Percentiles rank a stretch among this genome's conserved stretches.
Conservation (phyloP, 192 early-diverging fungal genomes). For the Gonapodya sp. region DNA sequence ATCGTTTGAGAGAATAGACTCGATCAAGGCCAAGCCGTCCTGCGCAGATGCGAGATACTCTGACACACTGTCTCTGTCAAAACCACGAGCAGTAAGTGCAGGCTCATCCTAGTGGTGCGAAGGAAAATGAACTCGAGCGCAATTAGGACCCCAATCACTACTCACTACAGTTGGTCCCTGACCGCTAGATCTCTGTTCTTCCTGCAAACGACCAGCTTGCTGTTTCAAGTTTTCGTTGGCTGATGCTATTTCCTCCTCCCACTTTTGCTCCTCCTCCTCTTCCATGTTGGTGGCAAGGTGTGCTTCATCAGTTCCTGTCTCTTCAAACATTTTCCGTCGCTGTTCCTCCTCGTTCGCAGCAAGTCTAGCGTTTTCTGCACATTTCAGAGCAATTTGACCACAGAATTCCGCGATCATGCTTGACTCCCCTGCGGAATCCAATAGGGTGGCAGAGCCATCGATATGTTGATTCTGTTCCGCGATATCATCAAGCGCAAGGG, state of each 20-base stretch:
- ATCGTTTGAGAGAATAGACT: not conserved
- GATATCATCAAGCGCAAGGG: slow-evolving; percentile 48
- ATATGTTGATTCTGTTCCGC: slow-evolving; percentile 9
- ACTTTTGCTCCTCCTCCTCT: not conserved
- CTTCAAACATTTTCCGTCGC: not conserved
- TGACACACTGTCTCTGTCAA: not conserved
- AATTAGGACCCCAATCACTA: too few species aligned
- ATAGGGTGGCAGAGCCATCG: not conserved
- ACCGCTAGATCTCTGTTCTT: not conserved
- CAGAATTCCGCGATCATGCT: not conserved
- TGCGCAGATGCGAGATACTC: not conserved
- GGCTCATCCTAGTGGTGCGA: not conserved
- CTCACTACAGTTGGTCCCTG: too few species aligned
- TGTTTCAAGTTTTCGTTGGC: not conserved
- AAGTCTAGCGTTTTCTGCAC: not conserved
- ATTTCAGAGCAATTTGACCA: not conserved
- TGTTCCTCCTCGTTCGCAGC: not conserved
- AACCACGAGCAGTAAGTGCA: not conserved
- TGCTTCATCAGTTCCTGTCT: not conserved
- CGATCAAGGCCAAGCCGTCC: not conserved
- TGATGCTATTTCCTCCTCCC: not conserved
- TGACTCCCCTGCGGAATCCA: not conserved
- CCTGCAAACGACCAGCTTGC: not conserved
- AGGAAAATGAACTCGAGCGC: too few species aligned
- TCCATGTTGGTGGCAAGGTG: not conserved